Conservation (phyloP, 345 rosid species). For the Adansonia digitata region DNA sequence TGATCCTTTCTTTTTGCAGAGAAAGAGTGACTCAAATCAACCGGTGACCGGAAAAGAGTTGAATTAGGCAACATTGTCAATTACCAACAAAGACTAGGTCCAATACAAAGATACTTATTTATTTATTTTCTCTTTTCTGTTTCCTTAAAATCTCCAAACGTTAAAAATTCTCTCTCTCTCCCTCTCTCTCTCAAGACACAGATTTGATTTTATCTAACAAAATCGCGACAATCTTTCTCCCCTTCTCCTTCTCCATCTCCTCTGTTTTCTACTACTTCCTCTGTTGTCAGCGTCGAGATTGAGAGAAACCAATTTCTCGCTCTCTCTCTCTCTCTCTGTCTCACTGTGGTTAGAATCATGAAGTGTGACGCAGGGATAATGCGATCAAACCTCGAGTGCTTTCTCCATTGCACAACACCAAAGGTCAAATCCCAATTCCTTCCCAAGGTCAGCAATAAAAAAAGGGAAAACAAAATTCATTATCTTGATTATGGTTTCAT, state of each 20-base stretch:
- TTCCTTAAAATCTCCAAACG: background rate
- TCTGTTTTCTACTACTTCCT: background rate
- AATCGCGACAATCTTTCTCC: constrained; percentile 44
- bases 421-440: constrained; percentile 65
- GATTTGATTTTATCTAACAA: constrained; percentile 29
- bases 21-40: no score
- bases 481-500: background rate
- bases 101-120: background rate
- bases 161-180: background rate
- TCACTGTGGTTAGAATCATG: constrained; percentile 40
- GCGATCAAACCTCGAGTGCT: constrained; percentile 74
- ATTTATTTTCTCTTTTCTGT: background rate
- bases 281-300: background rate
- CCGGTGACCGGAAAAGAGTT: background rate
- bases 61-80: constrained; percentile 18
- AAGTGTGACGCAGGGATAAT: constrained; percentile 46
- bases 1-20: no score
- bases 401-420: constrained; percentile 80
- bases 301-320: no score
- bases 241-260: constrained; percentile 9
- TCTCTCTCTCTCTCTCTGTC: no score
- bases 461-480: background rate
- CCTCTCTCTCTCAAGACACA: no score
- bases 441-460: constrained; percentile 36
- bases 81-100: background rate